These are phyloP conservation scores for Mycena latifolia DNA, from an alignment of 768 basidiomycete genomes.

Conservation along the genomic window DNA sequence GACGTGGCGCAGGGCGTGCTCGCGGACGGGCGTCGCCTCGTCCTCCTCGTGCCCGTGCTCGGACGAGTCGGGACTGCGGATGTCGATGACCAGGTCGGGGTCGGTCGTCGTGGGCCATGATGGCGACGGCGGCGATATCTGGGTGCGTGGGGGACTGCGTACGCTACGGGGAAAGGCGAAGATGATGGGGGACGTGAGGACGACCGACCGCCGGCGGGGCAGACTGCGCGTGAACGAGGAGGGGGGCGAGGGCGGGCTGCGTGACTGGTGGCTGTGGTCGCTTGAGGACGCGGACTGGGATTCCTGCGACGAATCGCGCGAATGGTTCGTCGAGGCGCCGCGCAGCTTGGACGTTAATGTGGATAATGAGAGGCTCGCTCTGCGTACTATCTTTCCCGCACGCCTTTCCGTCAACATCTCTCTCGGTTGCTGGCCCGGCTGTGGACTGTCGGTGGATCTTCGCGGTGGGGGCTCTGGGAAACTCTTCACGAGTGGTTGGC, in stretches of 20 bases:
- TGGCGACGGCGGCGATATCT: background rate
- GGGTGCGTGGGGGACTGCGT: background rate
- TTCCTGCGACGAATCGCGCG: slow-evolving; percentile 22
- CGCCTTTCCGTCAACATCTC: slow-evolving; percentile 11
- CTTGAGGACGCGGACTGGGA: slow-evolving; percentile 14
- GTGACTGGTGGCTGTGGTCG: slow-evolving; percentile 11
- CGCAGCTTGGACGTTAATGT: slow-evolving; percentile 23
- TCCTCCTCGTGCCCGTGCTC: slow-evolving; percentile 4
- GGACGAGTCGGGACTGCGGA: slow-evolving; percentile 11
- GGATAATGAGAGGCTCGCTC: slow-evolving; percentile 24
- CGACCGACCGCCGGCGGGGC: slow-evolving; percentile 8
- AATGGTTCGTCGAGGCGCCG: slow-evolving; percentile 6
- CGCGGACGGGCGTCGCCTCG: slow-evolving; percentile 24
- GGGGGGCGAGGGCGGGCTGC: background rate
- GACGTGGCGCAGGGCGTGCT: background rate
- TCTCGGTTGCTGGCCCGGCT: slow-evolving; percentile 8
- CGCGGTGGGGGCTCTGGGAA: slow-evolving; percentile 26
- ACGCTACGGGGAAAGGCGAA: slow-evolving; percentile 19
- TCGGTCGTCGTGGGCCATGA: background rate
- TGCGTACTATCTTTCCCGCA: slow-evolving; percentile 9
- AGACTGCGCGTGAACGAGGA: background rate
- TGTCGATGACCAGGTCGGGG: slow-evolving; percentile 21
- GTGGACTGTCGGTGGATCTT: slow-evolving; percentile 17
- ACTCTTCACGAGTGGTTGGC: slow-evolving; percentile 12
- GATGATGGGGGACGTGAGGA: slow-evolving; percentile 14